Conservation (phyloP, 306 rosid genomes). For the Gynostemma pentaphyllum region DNA sequence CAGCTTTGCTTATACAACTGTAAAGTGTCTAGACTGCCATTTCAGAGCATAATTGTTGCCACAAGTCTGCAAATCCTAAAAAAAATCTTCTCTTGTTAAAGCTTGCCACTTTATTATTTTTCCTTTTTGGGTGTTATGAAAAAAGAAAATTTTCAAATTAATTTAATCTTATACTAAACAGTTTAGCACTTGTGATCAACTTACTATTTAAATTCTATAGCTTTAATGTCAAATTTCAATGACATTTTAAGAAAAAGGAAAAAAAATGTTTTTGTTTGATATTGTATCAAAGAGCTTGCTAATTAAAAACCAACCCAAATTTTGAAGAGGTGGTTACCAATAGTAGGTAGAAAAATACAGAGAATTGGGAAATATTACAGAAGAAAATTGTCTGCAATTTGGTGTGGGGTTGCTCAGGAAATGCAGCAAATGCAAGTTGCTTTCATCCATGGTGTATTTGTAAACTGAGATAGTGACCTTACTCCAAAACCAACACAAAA, state of each 20-base stretch:
- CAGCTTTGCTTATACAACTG: conserved; percentile 13
- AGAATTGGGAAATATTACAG: background rate
- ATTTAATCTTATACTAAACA: background rate
- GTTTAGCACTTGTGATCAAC: background rate
- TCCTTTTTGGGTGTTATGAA: background rate
- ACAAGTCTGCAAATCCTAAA: conserved; percentile 5
- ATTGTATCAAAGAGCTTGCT: no score
- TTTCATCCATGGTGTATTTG: conserved; percentile 5
- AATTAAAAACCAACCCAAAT: background rate
- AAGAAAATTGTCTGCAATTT: background rate
- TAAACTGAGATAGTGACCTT: background rate
- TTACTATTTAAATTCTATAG: background rate
- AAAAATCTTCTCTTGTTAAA: conserved; percentile 1
- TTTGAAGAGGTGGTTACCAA: background rate
- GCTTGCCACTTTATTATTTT: background rate
- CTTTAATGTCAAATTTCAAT: background rate
- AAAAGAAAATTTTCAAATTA: background rate
- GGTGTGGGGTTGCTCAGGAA: background rate
- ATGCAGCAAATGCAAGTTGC: conserved; percentile 3
- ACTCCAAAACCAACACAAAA: conserved; percentile 9
- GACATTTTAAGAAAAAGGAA: no score
- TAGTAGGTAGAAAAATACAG: background rate
- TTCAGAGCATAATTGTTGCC: conserved; percentile 12
- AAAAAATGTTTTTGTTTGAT: no score
- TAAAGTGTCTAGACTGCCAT: conserved; percentile 10